Percentiles rank a stretch among this genome's conserved stretches.
These are phyloP conservation scores for Fusarium equiseti DNA, from an alignment of 2,329 filamentous ascomycete species.

Conservation along the genomic window DNA sequence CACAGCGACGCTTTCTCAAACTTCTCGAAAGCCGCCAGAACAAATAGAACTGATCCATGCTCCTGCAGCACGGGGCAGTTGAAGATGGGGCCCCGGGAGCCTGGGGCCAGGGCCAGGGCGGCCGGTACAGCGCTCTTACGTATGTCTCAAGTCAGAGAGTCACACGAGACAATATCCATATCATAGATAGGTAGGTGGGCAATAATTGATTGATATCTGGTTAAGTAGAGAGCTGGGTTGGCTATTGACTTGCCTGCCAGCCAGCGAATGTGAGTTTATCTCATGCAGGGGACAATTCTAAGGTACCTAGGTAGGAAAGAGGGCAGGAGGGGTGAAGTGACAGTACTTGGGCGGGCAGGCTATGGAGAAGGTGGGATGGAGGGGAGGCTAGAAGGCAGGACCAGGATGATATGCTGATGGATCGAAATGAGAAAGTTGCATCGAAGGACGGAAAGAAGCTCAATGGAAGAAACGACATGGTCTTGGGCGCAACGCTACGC, in stretches of 20 bases:
- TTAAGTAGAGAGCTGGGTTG: constrained; percentile 4
- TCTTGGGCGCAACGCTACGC: constrained; percentile 40
- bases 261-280: constrained; percentile 5
- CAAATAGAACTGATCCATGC: constrained; percentile 41
- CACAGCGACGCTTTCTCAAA: constrained; percentile 7
- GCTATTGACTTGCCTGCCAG: neutral
- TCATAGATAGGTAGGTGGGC: neutral
- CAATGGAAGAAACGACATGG: constrained; percentile 35
- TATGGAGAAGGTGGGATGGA: constrained; percentile 16
- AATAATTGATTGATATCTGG: too few relatives aligned
- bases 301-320: constrained; percentile 8
- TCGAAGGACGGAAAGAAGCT: constrained; percentile 36
- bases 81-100: constrained; percentile 38
- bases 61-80: constrained; percentile 43
- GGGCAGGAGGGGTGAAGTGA: constrained; percentile 31
- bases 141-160: constrained; percentile 1
- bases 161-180: constrained; percentile 10
- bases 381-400: neutral
- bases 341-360: too few relatives aligned
- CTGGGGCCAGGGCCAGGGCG: constrained; percentile 39
- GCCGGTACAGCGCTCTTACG: constrained; percentile 26
- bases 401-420: neutral
- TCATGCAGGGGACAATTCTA: constrained; percentile 11
- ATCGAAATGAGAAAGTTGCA: constrained; percentile 36
- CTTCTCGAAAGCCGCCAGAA: constrained; percentile 50